Evolutionary conservation across 2,329 filamentous ascomycete genomes (phyloP).

Genomic region (Shiraia sp.): DNA sequence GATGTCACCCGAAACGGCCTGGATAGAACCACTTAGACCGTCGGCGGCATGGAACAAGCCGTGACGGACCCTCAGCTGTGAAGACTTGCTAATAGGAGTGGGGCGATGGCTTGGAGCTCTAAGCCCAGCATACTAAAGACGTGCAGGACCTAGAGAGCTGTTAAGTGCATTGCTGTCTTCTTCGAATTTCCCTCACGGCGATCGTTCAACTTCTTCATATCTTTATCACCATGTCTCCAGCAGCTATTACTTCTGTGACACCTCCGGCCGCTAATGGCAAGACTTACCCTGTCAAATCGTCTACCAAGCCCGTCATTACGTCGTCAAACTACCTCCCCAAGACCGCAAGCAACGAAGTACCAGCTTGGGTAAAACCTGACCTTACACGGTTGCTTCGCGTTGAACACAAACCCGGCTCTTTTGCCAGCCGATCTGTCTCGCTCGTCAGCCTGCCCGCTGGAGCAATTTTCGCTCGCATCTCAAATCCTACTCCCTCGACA

Average conservation of each 20-base stretch:
- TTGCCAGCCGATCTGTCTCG: constrained; percentile 51
- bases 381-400: constrained; percentile 46
- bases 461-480: constrained; percentile 56
- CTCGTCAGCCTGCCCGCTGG: constrained; percentile 55
- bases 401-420: constrained; percentile 45
- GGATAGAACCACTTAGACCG: no score
- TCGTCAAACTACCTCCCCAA: constrained; percentile 16
- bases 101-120: no score
- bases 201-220: no score
- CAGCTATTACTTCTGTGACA: constrained; percentile 25
- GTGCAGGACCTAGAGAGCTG: neutral
- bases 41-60: no score
- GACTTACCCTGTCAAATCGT: constrained; percentile 14
- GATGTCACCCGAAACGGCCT: no score
- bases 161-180: neutral
- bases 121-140: constrained; percentile 14
- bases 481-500: constrained; percentile 48
- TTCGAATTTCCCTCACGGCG: neutral
- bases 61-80: no score
- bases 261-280: constrained; percentile 25
- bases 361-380: constrained; percentile 44
- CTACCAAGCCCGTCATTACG: constrained; percentile 21
- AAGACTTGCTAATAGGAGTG: no score
- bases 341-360: constrained; percentile 19
- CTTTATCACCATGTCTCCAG: constrained; percentile 30